Conservation (phyloP, 768 basidiomycete species). For the Sporobolomyces pararoseus region DNA sequence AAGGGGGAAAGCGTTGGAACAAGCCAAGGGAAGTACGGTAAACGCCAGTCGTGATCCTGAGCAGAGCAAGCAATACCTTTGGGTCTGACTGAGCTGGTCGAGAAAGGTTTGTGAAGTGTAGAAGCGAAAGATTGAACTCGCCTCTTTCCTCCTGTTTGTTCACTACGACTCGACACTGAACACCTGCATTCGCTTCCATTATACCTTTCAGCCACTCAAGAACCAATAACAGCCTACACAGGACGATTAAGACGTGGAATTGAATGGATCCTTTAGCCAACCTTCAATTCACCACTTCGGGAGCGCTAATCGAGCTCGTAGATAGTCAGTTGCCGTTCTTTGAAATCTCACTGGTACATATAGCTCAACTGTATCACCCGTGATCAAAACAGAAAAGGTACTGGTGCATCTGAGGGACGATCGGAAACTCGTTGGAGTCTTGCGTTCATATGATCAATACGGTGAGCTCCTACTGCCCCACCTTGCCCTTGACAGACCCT, state of each 20-base stretch:
- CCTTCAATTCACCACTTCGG: constrained; percentile 94
- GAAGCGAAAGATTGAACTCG: too few species aligned
- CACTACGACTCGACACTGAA: too few species aligned
- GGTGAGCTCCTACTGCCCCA: constrained; percentile 57
- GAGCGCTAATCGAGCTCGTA: constrained; percentile 97
- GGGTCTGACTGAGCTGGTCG: too few species aligned
- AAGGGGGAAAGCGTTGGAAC: not conserved
- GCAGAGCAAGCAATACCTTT: too few species aligned
- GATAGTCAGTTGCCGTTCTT: constrained; percentile 77
- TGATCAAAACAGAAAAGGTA: constrained; percentile 76
- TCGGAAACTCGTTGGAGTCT: constrained; percentile 88
- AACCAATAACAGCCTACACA: not conserved
- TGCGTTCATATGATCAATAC: constrained; percentile 97
- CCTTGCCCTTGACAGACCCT: too few species aligned
- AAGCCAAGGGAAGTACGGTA: too few species aligned
- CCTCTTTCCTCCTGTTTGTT: too few species aligned
- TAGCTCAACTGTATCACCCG: constrained; percentile 25
- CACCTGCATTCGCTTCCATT: too few species aligned
- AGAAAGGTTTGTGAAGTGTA: too few species aligned
- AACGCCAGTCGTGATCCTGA: too few species aligned
- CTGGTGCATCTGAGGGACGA: constrained; percentile 94
- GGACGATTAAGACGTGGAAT: not conserved
- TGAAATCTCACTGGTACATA: not conserved
- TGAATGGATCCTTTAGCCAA: constrained; percentile 40
- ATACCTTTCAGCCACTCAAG: not conserved